Evolutionary conservation across 805 yeast species (phyloP), one percentile per base, ranked within the genome.

Genomic region (Lachancea fermentati): DNA sequence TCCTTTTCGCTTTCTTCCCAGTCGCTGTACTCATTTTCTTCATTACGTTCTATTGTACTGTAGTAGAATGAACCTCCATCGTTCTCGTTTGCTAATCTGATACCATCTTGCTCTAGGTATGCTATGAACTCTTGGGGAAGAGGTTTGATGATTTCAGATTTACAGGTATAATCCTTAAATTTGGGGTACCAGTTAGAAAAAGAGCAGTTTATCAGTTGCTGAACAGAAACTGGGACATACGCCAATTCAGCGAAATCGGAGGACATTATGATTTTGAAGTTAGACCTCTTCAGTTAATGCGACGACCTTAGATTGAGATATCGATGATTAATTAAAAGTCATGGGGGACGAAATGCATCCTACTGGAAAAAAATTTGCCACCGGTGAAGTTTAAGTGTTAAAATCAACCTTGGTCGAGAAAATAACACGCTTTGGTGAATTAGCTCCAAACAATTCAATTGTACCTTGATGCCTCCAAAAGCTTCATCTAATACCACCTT

Each of bases 401-500:
- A 22, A 22, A 11, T 22, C 11, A 22, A 11, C 11, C 26, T 22
- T 7, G 11, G 26, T 22, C 26, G 26, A 7, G 26, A 7, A 22
- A 22, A 22, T 22, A 22, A 22, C 26, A 22, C n/a, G 26, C 26
- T 7, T 7, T 11, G 11, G 11, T 22, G 11, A 22, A 11, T 22
- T 11, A 22, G 26, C 26, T 22, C 11, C 26, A 11, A 22, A 22
- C 11, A 22, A 7, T 22, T 22, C 26, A 22, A 22, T 22, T 22
- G 26, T 7, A 13, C 22, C 26, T 8, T n/a, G 15, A 55, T 54
- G 58, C 48, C 60, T 15, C 41, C 53, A 32, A 57, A 54, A 36
- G 42, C 48, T 37, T 79, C 85, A 16, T 80, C 88, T 29, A 87
- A 87, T 66, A 88, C 93, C 39, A 84, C 93, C 33, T 93, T 93